Evolutionary conservation across 2,329 filamentous ascomycete species (phyloP).

Genomic region (Esteya vermicola): DNA sequence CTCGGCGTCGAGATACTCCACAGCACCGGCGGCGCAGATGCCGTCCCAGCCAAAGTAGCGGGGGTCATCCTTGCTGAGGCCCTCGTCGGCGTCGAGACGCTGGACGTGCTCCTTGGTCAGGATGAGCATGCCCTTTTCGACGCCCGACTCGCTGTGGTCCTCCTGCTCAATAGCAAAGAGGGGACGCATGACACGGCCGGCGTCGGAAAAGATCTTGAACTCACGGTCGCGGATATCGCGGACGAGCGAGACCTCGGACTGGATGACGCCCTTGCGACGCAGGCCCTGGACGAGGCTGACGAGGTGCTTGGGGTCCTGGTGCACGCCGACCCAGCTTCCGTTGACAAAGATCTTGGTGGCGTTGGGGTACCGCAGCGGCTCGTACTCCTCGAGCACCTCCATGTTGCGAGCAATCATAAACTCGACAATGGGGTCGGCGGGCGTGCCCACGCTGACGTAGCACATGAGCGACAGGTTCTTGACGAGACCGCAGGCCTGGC

Average conservation of each 20-base stretch:
- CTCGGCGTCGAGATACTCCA: slow-evolving; percentile 94
- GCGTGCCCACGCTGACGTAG: slow-evolving; percentile 90
- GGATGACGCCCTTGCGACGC: slow-evolving; percentile 68
- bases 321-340: slow-evolving; percentile 93
- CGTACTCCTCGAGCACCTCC: slow-evolving; percentile 93
- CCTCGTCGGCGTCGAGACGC: slow-evolving; percentile 49
- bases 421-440: slow-evolving; percentile 77
- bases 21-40: slow-evolving; percentile 67
- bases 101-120: slow-evolving; percentile 71
- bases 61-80: slow-evolving; percentile 46
- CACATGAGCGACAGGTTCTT: slow-evolving; percentile 98
- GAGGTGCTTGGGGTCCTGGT: slow-evolving; percentile 74
- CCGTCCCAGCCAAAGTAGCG: slow-evolving; percentile 77
- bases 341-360: slow-evolving; percentile 98
- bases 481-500: slow-evolving; percentile 93
- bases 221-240: slow-evolving; percentile 94
- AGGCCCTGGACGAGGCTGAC: slow-evolving; percentile 66
- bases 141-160: slow-evolving; percentile 49
- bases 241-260: slow-evolving; percentile 85
- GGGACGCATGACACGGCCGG: slow-evolving; percentile 85
- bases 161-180: slow-evolving; percentile 90
- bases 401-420: slow-evolving; percentile 95
- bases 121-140: slow-evolving; percentile 54
- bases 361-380: slow-evolving; percentile 69
- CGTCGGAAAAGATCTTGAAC: slow-evolving; percentile 97